Conservation (phyloP, 1,139 yeast genomes). For the Torulaspora globosa region DNA sequence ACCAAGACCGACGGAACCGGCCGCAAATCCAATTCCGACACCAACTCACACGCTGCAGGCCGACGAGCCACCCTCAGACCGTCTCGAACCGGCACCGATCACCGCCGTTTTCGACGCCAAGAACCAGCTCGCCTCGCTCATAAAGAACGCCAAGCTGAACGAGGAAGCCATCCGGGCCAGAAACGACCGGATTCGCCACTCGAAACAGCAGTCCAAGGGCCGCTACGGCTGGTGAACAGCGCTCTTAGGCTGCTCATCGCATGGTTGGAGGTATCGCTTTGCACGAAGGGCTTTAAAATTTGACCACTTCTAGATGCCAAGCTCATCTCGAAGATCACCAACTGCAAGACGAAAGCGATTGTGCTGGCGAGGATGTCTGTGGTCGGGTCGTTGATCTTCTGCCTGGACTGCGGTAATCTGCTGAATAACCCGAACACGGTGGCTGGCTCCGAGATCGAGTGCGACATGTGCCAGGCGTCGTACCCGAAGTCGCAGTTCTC, state of each 20-base stretch:
- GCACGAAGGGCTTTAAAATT: conserved; percentile 2
- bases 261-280: too few relatives aligned
- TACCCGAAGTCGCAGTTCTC: conserved; percentile 56
- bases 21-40: too few relatives aligned
- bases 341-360: not conserved
- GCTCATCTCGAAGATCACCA: conserved; percentile 1
- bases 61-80: not conserved
- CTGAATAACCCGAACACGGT: conserved; percentile 55
- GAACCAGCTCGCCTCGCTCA: conserved; percentile 36
- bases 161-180: conserved; percentile 31
- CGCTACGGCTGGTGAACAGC: conserved; percentile 34
- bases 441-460: conserved; percentile 50
- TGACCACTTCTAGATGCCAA: not conserved
- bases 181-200: conserved; percentile 27
- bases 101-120: conserved; percentile 29
- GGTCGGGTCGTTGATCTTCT: conserved; percentile 90
- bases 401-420: conserved; percentile 89
- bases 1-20: not conserved
- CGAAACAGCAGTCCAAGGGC: conserved; percentile 26
- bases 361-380: conserved; percentile 57
- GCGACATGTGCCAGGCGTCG: conserved; percentile 67
- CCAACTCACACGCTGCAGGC: not conserved
- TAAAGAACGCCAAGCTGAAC: conserved; percentile 36
- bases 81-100: conserved; percentile 1
- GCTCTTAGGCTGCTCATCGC: not conserved